These are phyloP conservation scores for Ramalina intermedia DNA, from an alignment of 495 filamentous ascomycete genomes.

Conservation along the genomic window DNA sequence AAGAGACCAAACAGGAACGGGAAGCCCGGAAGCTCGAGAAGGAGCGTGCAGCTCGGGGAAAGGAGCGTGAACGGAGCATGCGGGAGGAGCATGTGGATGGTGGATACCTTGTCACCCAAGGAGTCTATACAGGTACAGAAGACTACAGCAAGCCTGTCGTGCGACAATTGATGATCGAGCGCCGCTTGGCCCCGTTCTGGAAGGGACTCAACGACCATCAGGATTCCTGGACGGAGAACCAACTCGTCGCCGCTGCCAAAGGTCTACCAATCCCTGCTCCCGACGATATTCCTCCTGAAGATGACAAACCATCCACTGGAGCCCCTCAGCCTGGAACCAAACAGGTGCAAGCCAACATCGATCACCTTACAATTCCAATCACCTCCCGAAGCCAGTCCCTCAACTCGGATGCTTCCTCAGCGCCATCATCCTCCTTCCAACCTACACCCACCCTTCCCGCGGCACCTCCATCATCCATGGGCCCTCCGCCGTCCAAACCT, in stretches of 20 bases:
- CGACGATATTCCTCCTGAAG: slow-evolving; percentile 62
- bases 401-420: slow-evolving; percentile 49
- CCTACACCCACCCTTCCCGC: slow-evolving; percentile 30
- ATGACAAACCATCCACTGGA: slow-evolving; percentile 32
- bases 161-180: slow-evolving; percentile 88
- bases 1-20: slow-evolving; percentile 83
- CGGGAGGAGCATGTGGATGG: slow-evolving; percentile 89
- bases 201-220: slow-evolving; percentile 80
- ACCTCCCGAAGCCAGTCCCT: slow-evolving; percentile 57
- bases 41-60: slow-evolving; percentile 55
- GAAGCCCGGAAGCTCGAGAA: slow-evolving; percentile 75
- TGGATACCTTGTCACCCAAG: slow-evolving; percentile 86
- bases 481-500: slow-evolving; percentile 48
- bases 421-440: slow-evolving; percentile 30
- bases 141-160: slow-evolving; percentile 87
- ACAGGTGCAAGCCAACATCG: slow-evolving; percentile 33
- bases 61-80: slow-evolving; percentile 85
- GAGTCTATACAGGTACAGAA: slow-evolving; percentile 79
- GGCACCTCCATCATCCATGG: slow-evolving; percentile 41
- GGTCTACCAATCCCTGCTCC: slow-evolving; percentile 72
- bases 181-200: slow-evolving; percentile 88
- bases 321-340: slow-evolving; percentile 28
- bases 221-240: slow-evolving; percentile 81
- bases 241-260: slow-evolving; percentile 81
- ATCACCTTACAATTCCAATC: slow-evolving; percentile 63